phyloP scores from a whole-genome alignment of 805 yeast genomes.

The Lachancea quebecensis region DNA sequence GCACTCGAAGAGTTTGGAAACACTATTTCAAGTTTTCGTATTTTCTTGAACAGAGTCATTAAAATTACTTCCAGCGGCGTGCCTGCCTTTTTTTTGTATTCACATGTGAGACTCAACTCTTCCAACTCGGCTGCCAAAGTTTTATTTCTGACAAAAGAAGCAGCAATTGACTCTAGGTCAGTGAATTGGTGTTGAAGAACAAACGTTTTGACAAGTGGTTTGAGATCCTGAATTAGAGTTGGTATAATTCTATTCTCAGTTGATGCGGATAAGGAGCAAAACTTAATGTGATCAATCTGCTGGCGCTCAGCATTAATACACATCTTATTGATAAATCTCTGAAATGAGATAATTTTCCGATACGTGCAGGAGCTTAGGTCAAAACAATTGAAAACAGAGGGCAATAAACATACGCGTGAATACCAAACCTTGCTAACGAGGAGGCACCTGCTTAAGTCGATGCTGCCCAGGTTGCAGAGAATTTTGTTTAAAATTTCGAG shows the following conservation, averaged over 20 bases:
- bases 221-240: conserved; percentile 10
- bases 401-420: conserved; percentile 12
- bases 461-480: conserved; percentile 14
- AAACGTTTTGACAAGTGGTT: conserved; percentile 11
- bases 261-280: conserved; percentile 17
- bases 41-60: not conserved
- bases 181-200: conserved; percentile 5
- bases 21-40: conserved; percentile 7
- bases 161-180: conserved; percentile 1
- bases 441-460: conserved; percentile 16
- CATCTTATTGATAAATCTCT: conserved; percentile 12
- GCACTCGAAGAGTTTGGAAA: not conserved
- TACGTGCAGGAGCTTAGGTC: conserved; percentile 13
- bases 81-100: not conserved
- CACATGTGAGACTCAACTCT: conserved; percentile 6
- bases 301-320: not conserved
- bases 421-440: conserved; percentile 22
- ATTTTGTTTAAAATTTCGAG: conserved; percentile 21
- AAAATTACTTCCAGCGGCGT: not conserved
- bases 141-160: not conserved
- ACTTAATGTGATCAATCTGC: conserved; percentile 7
- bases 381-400: conserved; percentile 17
- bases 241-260: conserved; percentile 21
- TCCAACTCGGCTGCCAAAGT: not conserved
- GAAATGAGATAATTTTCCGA: conserved; percentile 14